Percentiles rank a stretch among this genome's conserved stretches.
These are phyloP conservation scores for Lyophyllum decastes DNA, from an alignment of 768 basidiomycete genomes.

Conservation along the genomic window DNA sequence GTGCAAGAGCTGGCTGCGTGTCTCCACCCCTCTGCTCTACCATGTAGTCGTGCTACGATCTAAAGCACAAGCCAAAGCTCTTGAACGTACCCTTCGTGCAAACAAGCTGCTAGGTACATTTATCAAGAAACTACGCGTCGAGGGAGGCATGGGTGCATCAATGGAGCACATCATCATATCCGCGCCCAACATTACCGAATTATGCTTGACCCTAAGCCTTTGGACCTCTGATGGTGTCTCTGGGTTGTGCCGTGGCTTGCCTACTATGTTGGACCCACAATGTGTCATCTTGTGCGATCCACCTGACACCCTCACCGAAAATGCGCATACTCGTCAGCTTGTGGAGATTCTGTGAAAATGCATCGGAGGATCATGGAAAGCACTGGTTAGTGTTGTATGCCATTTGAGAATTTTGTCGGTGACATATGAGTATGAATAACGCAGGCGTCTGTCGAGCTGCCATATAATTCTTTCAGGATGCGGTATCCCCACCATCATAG, in stretches of 20 bases:
- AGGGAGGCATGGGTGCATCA: slow-evolving; percentile 18
- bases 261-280: background rate
- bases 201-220: no score
- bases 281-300: background rate
- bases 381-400: background rate
- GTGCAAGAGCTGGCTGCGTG: slow-evolving; percentile 24
- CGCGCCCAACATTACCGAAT: slow-evolving; percentile 2
- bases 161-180: slow-evolving; percentile 10
- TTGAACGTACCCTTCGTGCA: slow-evolving; percentile 15
- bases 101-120: slow-evolving; percentile 19
- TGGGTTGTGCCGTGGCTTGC: background rate
- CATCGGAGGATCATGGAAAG: background rate
- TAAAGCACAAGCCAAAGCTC: slow-evolving; percentile 20
- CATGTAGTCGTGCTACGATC: slow-evolving; percentile 23
- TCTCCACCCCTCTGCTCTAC: slow-evolving; percentile 24
- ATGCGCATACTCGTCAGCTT: background rate
- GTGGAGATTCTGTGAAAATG: no score
- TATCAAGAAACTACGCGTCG: slow-evolving; percentile 26
- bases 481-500: background rate
- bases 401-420: background rate
- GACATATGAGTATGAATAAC: background rate
- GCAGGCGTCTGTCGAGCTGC: background rate
- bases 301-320: background rate
- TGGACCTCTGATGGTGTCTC: no score
- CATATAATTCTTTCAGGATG: background rate